A percentile compares a stretch with the other conserved stretches of the same genome.
phyloP scores from a whole-genome alignment of 2,329 filamentous ascomycete genomes.

The Cercospora zeina region DNA sequence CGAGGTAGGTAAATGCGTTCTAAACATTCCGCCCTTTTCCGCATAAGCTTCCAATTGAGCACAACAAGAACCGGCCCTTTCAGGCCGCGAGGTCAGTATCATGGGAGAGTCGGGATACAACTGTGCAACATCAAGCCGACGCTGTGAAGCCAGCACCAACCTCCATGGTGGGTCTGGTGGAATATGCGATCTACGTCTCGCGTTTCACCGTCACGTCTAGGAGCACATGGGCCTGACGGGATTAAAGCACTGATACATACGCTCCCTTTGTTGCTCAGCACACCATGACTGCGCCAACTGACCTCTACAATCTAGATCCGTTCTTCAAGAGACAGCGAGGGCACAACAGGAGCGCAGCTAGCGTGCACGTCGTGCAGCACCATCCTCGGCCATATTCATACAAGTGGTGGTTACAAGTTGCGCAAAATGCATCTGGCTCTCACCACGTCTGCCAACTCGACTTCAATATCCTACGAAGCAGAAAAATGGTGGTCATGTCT shows the following conservation, averaged over 20 bases:
- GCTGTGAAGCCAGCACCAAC: conserved; percentile 29
- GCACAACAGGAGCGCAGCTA: conserved; percentile 12
- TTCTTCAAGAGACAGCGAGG: neutral
- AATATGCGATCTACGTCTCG: conserved; percentile 31
- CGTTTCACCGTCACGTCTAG: conserved; percentile 37
- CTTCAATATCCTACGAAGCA: conserved; percentile 21
- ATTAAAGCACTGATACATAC: conserved; percentile 41
- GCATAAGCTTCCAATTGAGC: conserved; percentile 25
- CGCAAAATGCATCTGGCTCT: conserved; percentile 36
- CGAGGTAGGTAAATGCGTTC: conserved; percentile 44
- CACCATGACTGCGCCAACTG: conserved; percentile 7
- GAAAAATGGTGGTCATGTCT: conserved; percentile 56
- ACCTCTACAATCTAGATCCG: conserved; percentile 15
- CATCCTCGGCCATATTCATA: conserved; percentile 46
- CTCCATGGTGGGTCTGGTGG: conserved; percentile 33
- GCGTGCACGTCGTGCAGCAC: conserved; percentile 44
- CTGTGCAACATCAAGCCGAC: conserved; percentile 37
- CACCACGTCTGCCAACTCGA: conserved; percentile 17
- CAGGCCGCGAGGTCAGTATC: conserved; percentile 35
- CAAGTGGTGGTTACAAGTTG: conserved; percentile 46
- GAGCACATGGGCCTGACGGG: conserved; percentile 37
- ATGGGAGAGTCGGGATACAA: conserved; percentile 42
- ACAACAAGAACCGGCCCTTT: conserved; percentile 43
- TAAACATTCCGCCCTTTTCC: conserved; percentile 1
- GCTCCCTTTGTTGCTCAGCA: neutral